Evolutionary conservation across 2,329 filamentous ascomycete species (phyloP), one percentile per base, ranked within the genome.

Genomic region (Metarhizium rileyi): DNA sequence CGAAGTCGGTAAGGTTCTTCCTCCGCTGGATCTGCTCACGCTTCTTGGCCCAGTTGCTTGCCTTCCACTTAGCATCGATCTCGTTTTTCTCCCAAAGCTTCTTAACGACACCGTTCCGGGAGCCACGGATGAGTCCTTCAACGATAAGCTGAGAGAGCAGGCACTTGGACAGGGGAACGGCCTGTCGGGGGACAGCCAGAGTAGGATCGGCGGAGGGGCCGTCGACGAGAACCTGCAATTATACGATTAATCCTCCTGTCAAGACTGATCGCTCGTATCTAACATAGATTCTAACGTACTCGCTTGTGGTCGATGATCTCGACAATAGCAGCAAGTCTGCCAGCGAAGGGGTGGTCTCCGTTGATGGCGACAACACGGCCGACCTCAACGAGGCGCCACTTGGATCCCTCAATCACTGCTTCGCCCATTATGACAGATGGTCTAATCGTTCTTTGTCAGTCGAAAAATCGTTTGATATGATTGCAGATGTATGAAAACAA

Each of bases 291-390:
- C n/a, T 47, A 69, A 89, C 93, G 71, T 95, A 98, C 93, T 77
- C 93, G 90, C 84, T 95, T 96, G 86, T 98, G 91, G 78, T 98
- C 93, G 78, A 98, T 93, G 75, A 98, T 97, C 84, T 98, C 91
- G 75, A 95, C 90, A 69, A 98, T 91, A 66, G 84, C 78, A 67
- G 90, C 94, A 66, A 97, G 83, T 72, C 87, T 87, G 77, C 90
- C 90, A 63, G 78, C 77, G 78, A 76, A 87, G 65, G 84, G 83
- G 69, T 90, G 86, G 70, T 81, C 76, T 66, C 73, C 74, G 74
- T 88, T 86, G 78, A 97, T 84, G 73, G 95, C 83, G 72, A 95
- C 86, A 69, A 98, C 84, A 72, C 93, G 90, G 84, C 93, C 93
- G 74, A 96, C 88, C 85, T 98, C 90, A 73, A 98, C 90, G 75